Percentiles rank a stretch among this genome's conserved stretches.
Conservation (phyloP, 257 asterid genomes). For the Craterostigma plantagineum region DNA sequence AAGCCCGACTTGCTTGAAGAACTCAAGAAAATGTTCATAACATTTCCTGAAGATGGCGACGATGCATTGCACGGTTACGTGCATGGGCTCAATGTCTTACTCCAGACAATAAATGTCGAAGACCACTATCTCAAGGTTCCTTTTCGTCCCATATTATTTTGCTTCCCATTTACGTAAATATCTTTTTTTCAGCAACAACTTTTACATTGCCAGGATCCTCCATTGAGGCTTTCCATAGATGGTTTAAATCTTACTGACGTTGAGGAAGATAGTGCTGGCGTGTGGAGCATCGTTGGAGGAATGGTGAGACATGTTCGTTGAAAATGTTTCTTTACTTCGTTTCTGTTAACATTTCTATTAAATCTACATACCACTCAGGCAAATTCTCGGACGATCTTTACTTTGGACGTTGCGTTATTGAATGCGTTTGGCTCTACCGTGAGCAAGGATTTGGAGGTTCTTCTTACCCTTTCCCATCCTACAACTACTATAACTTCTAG, state of each 20-base stretch:
- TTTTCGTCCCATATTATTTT: neutral
- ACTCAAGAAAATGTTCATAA: conserved; percentile 17
- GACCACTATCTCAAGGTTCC: conserved; percentile 38
- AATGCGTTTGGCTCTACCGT: conserved; percentile 39
- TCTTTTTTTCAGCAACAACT: conserved; percentile 9
- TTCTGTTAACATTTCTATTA: neutral
- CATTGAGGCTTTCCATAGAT: conserved; percentile 44
- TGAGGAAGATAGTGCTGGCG: conserved; percentile 74
- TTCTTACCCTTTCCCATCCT: no score
- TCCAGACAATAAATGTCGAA: conserved; percentile 17
- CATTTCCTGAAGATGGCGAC: conserved; percentile 30
- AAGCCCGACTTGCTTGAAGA: conserved; percentile 18
- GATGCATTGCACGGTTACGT: conserved; percentile 32
- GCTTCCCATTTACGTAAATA: neutral
- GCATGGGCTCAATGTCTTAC: conserved; percentile 29
- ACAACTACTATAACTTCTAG: neutral
- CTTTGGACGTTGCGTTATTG: conserved; percentile 51
- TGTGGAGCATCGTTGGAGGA: conserved; percentile 89
- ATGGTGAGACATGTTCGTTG: conserved; percentile 28
- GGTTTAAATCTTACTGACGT: conserved; percentile 49
- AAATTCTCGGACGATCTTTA: conserved; percentile 71
- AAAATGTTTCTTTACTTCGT: conserved; percentile 9
- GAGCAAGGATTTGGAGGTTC: conserved; percentile 60
- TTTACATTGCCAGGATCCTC: conserved; percentile 41
- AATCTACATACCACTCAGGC: conserved; percentile 29